phyloP scores from a whole-genome alignment of 352 stramenopile species.

The Albugo laibachii region DNA sequence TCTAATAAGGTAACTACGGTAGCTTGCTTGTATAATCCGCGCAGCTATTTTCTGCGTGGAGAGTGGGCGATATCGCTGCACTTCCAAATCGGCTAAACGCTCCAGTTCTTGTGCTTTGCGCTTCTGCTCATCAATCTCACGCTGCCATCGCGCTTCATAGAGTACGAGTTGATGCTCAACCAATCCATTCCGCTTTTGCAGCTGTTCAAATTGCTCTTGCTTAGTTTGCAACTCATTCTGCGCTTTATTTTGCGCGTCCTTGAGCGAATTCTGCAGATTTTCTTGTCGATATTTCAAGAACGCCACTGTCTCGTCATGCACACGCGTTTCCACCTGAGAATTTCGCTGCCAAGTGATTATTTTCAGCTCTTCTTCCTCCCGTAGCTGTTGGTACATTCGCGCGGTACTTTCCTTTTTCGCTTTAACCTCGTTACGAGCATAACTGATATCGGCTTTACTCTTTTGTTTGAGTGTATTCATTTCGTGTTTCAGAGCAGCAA shows the following conservation, averaged over 20 bases:
- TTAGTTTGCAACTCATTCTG: conserved; percentile 59
- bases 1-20: conserved; percentile 17
- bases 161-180: conserved; percentile 41
- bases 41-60: conserved; percentile 48
- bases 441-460: conserved; percentile 65
- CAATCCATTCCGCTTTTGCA: conserved; percentile 30
- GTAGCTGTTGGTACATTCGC: conserved; percentile 60
- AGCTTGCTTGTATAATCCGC: conserved; percentile 46
- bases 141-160: conserved; percentile 47
- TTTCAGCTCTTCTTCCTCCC: conserved; percentile 48
- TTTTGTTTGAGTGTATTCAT: conserved; percentile 68
- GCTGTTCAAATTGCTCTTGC: conserved; percentile 28
- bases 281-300: conserved; percentile 72
- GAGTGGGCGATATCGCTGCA: conserved; percentile 34
- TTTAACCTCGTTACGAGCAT: conserved; percentile 62
- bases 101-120: conserved; percentile 53
- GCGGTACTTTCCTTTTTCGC: conserved; percentile 63
- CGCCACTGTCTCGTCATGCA: conserved; percentile 51
- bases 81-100: conserved; percentile 39
- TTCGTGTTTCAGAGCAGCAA: conserved; percentile 68
- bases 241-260: conserved; percentile 65
- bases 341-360: conserved; percentile 44
- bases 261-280: conserved; percentile 31
- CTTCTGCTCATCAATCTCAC: conserved; percentile 48
- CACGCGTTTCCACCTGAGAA: conserved; percentile 35